Base-by-base conservation (phyloP, 2,329 filamentous ascomycete species). In the Amesomyces nigricolor region DNA sequence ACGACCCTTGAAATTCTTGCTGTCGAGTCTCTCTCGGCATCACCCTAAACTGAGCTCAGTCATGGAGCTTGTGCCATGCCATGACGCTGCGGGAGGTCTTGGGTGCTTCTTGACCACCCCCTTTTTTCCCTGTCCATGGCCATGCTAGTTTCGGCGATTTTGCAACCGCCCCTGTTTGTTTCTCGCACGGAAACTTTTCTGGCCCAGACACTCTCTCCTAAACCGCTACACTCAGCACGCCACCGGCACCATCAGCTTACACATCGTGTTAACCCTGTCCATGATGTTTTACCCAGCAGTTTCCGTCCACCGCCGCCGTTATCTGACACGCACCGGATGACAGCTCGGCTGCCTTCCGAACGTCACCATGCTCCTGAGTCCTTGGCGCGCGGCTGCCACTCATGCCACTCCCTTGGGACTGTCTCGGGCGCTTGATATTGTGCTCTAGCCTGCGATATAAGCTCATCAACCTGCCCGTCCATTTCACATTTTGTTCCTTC, bases 281-380 rank as follows among this genome's bases (percentile, higher is more conserved):
- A 58, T 57, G 54, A 52, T 62, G 67, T 71, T 70, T 69, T 68
- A 67, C 54, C 67, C 65, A 60, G 49, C 53, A 58, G 61, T 60
- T 66, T 65, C 65, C 61, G 62, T 64, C 61, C 57, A 59, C 53
- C 60, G 57, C 64, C 60, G 64, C 64, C 65, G 65, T 66, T 63
- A 67, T 66, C 69, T 74, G 71, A 72, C 62, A 72, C 71, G 67
- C 67, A 62, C 67, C 71, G 72, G 72, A 73, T 69, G 65, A 59
- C 58, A 67, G 64, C 66, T 69, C 64, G 61, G 66, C 64, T 62
- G 62, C 62, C 65, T 72, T 72, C 72, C 72, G 70, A 69, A 62
- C 59, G 32, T 48, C 22, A 26, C 54, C 46, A 63, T 57, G 9
- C 63, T 66, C 64, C 64, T 65, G 61, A 63, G 62, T 56, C 44